These are phyloP conservation scores for Phytophthora meadii DNA, from an alignment of 352 stramenopile species.

Conservation along the genomic window DNA sequence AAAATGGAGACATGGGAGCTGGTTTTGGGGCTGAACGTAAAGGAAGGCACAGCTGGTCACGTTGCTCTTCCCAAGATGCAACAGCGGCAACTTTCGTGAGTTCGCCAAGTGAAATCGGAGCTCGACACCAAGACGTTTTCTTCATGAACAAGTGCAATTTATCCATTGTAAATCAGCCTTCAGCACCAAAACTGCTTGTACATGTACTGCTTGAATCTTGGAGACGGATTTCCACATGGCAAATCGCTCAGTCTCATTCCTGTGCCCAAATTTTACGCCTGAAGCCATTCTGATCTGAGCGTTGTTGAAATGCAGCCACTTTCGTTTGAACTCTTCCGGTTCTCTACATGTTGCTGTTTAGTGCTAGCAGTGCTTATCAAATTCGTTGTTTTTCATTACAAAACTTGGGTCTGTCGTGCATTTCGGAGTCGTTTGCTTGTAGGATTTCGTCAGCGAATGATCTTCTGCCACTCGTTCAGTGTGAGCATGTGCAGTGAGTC, in stretches of 20 bases:
- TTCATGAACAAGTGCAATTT: neutral
- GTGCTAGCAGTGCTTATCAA: no score
- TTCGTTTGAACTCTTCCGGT: no score
- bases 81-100: constrained; percentile 7
- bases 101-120: neutral
- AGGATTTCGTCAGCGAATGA: constrained; percentile 42
- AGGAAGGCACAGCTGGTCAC: constrained; percentile 21
- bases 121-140: neutral
- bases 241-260: constrained; percentile 16
- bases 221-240: no score
- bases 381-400: no score
- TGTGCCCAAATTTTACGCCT: constrained; percentile 18
- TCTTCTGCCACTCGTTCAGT: constrained; percentile 67
- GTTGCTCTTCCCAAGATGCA: constrained; percentile 13
- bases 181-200: neutral
- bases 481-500: constrained; percentile 60
- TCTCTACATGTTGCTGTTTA: no score
- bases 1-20: constrained; percentile 1
- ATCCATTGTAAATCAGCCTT: neutral
- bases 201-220: no score
- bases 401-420: constrained; percentile 1
- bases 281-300: constrained; percentile 7
- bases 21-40: constrained; percentile 5
- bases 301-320: constrained; percentile 4
- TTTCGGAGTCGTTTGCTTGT: neutral